Evolutionary conservation across 2,329 filamentous ascomycete species (phyloP).

Genomic region (Xylariaceae sp.): DNA sequence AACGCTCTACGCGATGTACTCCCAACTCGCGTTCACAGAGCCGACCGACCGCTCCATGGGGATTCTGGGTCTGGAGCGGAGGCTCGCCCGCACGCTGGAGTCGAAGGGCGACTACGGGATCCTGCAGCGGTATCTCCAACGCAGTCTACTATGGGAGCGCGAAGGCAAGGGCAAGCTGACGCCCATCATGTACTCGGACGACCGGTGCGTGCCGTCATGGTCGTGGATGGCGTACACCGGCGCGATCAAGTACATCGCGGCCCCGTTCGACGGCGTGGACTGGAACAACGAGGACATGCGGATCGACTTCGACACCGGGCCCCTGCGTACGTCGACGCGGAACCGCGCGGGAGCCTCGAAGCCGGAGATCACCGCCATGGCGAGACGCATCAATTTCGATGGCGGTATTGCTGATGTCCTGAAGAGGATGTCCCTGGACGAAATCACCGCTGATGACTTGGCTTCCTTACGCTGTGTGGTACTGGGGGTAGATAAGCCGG

Average conservation of each 20-base stretch:
- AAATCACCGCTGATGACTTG: neutral
- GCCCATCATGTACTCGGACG: neutral
- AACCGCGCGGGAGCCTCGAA: neutral
- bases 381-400: neutral
- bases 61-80: constrained; percentile 21
- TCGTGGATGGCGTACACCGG: constrained; percentile 21
- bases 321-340: neutral
- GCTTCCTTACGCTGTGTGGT: constrained; percentile 6
- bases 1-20: constrained; percentile 21
- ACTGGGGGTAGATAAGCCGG: neutral
- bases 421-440: constrained; percentile 2
- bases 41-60: constrained; percentile 23
- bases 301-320: neutral
- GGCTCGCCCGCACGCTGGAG: constrained; percentile 17
- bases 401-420: neutral
- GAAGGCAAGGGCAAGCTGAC: neutral
- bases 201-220: constrained; percentile 17
- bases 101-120: constrained; percentile 20
- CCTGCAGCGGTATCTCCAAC: constrained; percentile 10
- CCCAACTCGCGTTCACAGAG: neutral
- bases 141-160: constrained; percentile 21
- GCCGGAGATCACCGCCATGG: constrained; percentile 4
- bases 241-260: constrained; percentile 12
- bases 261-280: constrained; percentile 7
- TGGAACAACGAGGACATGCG: constrained; percentile 9